phyloP scores from a whole-genome alignment of 257 asterid genomes.

The Solanum virginianum region DNA sequence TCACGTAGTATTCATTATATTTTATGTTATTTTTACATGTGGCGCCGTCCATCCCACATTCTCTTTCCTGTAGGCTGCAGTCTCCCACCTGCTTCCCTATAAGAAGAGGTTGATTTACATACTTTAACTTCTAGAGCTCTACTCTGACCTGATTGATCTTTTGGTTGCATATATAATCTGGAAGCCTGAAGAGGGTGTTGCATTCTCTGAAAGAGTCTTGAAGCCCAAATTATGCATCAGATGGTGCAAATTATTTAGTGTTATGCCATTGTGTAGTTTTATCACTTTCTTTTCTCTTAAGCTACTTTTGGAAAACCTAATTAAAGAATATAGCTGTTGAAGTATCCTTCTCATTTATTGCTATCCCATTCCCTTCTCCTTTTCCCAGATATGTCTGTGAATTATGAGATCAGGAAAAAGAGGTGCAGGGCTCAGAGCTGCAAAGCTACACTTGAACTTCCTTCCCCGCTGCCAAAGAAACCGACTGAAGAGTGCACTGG shows the following conservation, averaged over 20 bases:
- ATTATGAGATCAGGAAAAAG: conserved; percentile 30
- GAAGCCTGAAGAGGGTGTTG: conserved; percentile 71
- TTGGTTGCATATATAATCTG: conserved; percentile 14
- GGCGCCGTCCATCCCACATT: not conserved
- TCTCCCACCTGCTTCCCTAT: not conserved
- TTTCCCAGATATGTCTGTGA: conserved; percentile 16
- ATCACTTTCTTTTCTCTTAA: not conserved
- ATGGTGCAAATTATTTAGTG: not conserved
- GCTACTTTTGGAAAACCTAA: not conserved
- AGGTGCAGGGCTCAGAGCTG: conserved; percentile 29
- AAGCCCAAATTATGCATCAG: not conserved
- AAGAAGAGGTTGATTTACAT: not conserved
- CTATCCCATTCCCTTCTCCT: not conserved
- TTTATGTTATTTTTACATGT: not conserved
- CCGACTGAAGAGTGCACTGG: conserved; percentile 17
- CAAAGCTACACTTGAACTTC: conserved; percentile 18
- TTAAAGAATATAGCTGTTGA: not conserved
- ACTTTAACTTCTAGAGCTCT: not conserved
- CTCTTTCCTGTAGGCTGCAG: not conserved
- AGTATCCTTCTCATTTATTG: not conserved
- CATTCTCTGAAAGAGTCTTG: conserved; percentile 49
- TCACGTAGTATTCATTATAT: not conserved
- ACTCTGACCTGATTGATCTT: conserved; percentile 14
- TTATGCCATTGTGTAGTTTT: not conserved
- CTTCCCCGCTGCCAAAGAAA: conserved; percentile 26